phyloP scores from a whole-genome alignment of 345 rosid genomes.

The Eucalyptus virginea region DNA sequence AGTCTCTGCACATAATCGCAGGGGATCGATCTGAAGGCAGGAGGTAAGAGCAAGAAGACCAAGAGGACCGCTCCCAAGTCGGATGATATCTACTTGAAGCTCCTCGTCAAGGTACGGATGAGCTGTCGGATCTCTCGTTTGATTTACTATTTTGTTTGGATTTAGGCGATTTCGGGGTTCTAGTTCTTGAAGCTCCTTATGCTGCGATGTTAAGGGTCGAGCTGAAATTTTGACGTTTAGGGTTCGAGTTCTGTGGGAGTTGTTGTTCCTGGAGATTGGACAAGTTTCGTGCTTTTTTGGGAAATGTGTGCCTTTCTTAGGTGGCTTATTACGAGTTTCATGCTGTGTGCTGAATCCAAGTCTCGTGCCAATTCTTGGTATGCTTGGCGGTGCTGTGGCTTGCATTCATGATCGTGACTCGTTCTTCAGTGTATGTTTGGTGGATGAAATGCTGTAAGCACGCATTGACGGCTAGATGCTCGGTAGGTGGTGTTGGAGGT shows the following conservation, averaged over 20 bases:
- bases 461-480: neutral
- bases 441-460: neutral
- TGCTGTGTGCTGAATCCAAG: neutral
- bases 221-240: neutral
- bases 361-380: neutral
- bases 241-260: neutral
- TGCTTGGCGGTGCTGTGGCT: neutral
- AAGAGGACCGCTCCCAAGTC: constrained; percentile 64
- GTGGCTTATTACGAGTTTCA: neutral
- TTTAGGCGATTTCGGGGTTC: neutral
- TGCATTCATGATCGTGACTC: neutral
- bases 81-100: constrained; percentile 66
- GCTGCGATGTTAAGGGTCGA: neutral
- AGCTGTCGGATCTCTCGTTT: neutral
- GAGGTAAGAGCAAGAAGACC: constrained; percentile 71
- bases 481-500: neutral
- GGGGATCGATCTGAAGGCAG: constrained; percentile 74
- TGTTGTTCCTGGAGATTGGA: neutral
- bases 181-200: neutral
- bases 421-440: neutral
- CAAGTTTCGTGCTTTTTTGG: neutral
- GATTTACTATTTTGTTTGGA: neutral
- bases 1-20: neutral
- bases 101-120: constrained; percentile 56
- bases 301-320: neutral